Percentiles rank a stretch among this genome's conserved stretches.
Evolutionary conservation across 2,329 filamentous ascomycete genomes (phyloP).

Genomic region (Pseudogymnoascus sp.): DNA sequence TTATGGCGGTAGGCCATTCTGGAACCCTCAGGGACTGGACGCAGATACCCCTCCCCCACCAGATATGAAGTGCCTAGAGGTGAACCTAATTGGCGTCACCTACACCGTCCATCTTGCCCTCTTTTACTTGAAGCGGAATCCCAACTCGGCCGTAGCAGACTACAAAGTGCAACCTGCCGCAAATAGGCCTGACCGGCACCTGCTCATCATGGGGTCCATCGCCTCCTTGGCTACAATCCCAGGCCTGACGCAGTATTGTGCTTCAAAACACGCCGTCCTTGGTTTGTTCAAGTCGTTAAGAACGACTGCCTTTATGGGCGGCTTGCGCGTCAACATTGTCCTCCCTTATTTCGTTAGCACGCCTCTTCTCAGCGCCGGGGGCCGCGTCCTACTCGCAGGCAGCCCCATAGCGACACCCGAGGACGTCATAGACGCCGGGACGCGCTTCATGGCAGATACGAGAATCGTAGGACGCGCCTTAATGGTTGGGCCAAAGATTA

Average conservation of each 20-base stretch:
- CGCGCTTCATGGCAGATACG: constrained; percentile 51
- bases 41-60: constrained; percentile 40
- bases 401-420: constrained; percentile 41
- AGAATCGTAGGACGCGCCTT: constrained; percentile 48
- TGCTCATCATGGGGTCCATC: constrained; percentile 55
- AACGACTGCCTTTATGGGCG: constrained; percentile 37
- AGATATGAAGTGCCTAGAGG: constrained; percentile 45
- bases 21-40: constrained; percentile 34
- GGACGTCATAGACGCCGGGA: constrained; percentile 57
- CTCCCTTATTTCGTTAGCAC: constrained; percentile 59
- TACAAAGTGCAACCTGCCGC: constrained; percentile 26
- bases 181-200: constrained; percentile 43
- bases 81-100: constrained; percentile 55
- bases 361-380: constrained; percentile 43
- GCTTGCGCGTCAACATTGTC: constrained; percentile 56
- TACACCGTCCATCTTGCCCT: constrained; percentile 58
- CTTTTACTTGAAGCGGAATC: constrained; percentile 47
- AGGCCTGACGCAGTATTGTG: constrained; percentile 44
- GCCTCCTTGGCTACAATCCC: constrained; percentile 43
- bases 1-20: constrained; percentile 34
- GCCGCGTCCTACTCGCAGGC: constrained; percentile 47
- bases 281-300: constrained; percentile 55
- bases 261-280: constrained; percentile 57
- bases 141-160: constrained; percentile 31
- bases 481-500: constrained; percentile 47